Evolutionary conservation across 139 green algal genomes (phyloP).

Genomic region (Coelastrella sp.): DNA sequence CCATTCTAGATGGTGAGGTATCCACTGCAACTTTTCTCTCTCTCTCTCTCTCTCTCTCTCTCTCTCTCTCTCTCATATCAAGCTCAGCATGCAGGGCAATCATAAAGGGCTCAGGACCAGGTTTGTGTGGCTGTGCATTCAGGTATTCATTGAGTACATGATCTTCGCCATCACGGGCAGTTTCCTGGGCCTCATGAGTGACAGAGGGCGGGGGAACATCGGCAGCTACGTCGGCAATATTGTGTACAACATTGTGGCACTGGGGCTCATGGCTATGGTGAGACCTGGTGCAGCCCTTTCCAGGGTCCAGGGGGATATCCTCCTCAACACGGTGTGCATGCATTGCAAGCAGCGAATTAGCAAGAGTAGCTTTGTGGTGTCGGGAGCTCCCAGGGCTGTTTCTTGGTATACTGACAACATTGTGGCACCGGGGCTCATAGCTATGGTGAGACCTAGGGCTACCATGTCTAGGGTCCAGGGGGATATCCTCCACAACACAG

Average conservation of each 20-base stretch:
- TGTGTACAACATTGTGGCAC: conserved; percentile 68
- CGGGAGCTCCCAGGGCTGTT: too few species aligned
- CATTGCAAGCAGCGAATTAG: too few species aligned
- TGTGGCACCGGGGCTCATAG: conserved; percentile 66
- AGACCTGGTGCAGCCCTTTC: not conserved
- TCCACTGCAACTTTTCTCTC: too few species aligned
- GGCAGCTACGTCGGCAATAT: conserved; percentile 59
- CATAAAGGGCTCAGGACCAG: not conserved
- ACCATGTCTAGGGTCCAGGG: too few species aligned
- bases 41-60: too few species aligned
- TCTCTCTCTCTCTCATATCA: too few species aligned
- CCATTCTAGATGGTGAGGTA: too few species aligned
- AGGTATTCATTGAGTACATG: conserved; percentile 62
- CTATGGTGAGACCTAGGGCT: conserved; percentile 39
- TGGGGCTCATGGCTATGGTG: conserved; percentile 63
- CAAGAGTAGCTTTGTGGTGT: too few species aligned
- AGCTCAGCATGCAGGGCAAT: too few species aligned
- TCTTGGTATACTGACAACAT: conserved; percentile 43
- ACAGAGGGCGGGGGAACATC: conserved; percentile 65
- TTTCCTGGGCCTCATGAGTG: conserved; percentile 64
- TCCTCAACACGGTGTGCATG: too few species aligned
- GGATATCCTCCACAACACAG: too few species aligned
- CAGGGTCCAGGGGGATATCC: too few species aligned
- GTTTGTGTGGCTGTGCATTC: not conserved
- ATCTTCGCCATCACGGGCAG: conserved; percentile 70